A percentile compares a stretch with the other conserved stretches of the same genome.
phyloP scores from a whole-genome alignment of 2,329 filamentous ascomycete genomes.

The Talaromyces verruculosus region DNA sequence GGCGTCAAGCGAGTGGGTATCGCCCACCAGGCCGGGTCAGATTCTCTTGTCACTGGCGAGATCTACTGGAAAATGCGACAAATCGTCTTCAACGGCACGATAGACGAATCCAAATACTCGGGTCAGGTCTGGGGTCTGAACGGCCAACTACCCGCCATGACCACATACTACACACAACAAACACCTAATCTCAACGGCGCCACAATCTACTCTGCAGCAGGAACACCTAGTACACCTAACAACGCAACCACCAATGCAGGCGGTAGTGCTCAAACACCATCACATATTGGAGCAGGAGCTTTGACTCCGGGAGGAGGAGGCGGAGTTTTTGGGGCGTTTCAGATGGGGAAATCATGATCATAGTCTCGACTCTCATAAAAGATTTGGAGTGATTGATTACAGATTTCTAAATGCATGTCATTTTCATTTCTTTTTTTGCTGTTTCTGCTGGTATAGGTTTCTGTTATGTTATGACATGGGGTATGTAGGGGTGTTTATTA shows the following conservation, averaged over 20 bases:
- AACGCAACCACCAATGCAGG: conserved; percentile 55
- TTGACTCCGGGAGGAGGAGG: conserved; percentile 68
- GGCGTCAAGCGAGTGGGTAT: conserved; percentile 85
- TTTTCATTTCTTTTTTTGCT: background rate
- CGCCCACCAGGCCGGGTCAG: conserved; percentile 89
- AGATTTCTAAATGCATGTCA: conserved; percentile 13
- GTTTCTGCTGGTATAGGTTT: conserved; percentile 4
- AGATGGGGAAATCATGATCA: conserved; percentile 22
- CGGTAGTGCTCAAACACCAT: conserved; percentile 45
- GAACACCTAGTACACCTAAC: conserved; percentile 68
- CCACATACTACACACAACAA: conserved; percentile 41
- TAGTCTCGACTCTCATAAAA: conserved; percentile 4
- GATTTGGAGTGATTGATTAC: conserved; percentile 9
- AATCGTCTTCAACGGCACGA: conserved; percentile 79
- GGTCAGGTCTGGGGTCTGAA: conserved; percentile 94
- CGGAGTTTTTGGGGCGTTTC: conserved; percentile 22
- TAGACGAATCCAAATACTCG: conserved; percentile 74
- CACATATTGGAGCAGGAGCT: conserved; percentile 59
- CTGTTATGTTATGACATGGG: background rate
- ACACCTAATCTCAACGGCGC: conserved; percentile 58
- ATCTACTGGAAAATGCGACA: conserved; percentile 93
- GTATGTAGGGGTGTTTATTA: conserved; percentile 12
- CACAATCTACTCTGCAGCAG: conserved; percentile 48
- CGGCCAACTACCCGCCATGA: conserved; percentile 61
- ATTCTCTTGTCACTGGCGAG: conserved; percentile 87